Percentiles rank a stretch among this genome's conserved stretches.
Conservation (phyloP, 768 basidiomycete species). For the Pleurotus tuber-regium region DNA sequence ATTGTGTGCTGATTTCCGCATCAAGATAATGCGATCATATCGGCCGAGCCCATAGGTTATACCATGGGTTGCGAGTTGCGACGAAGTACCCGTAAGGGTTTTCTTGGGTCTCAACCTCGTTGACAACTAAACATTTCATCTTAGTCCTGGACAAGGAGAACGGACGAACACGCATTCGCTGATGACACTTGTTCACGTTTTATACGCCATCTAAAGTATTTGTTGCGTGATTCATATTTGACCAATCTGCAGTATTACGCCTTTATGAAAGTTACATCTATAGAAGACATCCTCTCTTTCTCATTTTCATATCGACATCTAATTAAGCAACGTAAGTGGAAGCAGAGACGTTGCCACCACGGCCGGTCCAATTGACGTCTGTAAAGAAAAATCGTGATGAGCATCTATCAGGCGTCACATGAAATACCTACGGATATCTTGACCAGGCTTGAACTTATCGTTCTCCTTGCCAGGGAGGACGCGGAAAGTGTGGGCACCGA, state of each 20-base stretch:
- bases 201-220: too few relatives aligned
- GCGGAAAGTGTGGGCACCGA: conserved; percentile 97
- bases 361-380: conserved; percentile 99
- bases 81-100: not conserved
- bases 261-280: conserved; percentile 1
- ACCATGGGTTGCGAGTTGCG: not conserved
- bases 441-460: conserved; percentile 68
- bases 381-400: conserved; percentile 9
- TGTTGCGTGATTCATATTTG: too few relatives aligned
- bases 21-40: not conserved
- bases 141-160: too few relatives aligned
- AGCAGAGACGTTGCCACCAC: conserved; percentile 92
- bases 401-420: not conserved
- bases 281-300: conserved; percentile 5
- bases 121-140: too few relatives aligned
- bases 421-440: conserved; percentile 80
- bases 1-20: too few relatives aligned
- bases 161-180: too few relatives aligned
- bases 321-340: conserved; percentile 71
- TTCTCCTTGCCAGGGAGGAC: conserved; percentile 93
- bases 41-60: not conserved
- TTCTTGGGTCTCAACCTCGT: too few relatives aligned
- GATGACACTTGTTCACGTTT: too few relatives aligned
- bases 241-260: too few relatives aligned
- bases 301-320: conserved; percentile 12